Evolutionary conservation across 768 basidiomycete genomes (phyloP).

Genomic region (Cystobasidium tubakii): DNA sequence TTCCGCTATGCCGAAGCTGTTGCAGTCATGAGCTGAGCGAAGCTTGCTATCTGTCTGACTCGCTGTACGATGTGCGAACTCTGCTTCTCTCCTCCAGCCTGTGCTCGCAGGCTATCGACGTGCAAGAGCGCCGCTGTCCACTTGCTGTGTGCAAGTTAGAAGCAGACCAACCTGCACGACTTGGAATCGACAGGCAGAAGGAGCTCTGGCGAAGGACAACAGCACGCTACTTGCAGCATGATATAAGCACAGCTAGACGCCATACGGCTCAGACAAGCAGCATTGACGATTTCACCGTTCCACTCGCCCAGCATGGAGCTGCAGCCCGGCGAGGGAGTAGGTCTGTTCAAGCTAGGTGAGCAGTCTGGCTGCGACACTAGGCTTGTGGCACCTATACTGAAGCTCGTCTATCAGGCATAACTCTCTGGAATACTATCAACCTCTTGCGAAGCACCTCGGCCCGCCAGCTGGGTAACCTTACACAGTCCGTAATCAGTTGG

Average conservation of each 20-base stretch:
- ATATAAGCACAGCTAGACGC: too few relatives aligned
- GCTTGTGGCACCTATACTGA: too few relatives aligned
- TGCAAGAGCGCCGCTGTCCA: not conserved
- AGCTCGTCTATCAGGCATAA: too few relatives aligned
- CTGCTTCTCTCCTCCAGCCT: not conserved
- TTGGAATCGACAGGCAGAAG: too few relatives aligned
- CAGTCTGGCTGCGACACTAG: too few relatives aligned
- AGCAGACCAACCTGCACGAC: not conserved
- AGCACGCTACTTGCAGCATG: too few relatives aligned
- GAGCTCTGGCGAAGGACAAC: too few relatives aligned
- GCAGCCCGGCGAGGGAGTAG: constrained; percentile 36
- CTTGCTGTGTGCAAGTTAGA: not conserved
- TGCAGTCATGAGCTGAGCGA: not conserved
- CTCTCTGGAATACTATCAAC: constrained; percentile 42
- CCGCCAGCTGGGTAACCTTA: constrained; percentile 24
- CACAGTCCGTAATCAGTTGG: not conserved
- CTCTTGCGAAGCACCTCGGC: constrained; percentile 27
- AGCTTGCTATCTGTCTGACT: not conserved
- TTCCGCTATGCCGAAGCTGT: not conserved
- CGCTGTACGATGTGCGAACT: not conserved
- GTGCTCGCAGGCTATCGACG: not conserved
- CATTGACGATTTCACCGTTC: too few relatives aligned
- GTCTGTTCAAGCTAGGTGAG: constrained; percentile 42
- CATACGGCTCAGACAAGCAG: too few relatives aligned
- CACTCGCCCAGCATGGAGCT: constrained; percentile 2